Base-by-base conservation (phyloP, 306 rosid genomes). In the Vicia villosa region DNA sequence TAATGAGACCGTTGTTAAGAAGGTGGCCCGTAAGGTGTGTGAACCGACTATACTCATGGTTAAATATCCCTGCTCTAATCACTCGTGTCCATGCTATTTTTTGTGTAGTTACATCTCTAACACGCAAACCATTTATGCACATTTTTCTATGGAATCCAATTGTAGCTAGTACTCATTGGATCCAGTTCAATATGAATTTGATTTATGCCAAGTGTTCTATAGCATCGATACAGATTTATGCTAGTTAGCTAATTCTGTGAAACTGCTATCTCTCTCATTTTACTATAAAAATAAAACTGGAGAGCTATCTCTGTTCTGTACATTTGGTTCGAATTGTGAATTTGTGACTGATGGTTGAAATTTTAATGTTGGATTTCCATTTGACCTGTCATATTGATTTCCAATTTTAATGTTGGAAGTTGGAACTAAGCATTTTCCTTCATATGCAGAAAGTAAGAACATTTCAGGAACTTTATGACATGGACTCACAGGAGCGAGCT, bases 1-100 rank as follows among this genome's bases (percentile, higher is more conserved):
- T 66, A 91, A 79, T 50, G 99, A 95, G 84, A 79, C 87, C 24
- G 88, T 87, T 57, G 75, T 88, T 49, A 95, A 91, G 80, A 95
- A 95, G 88, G 88, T 95, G 71, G 86, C 92, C 62, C 95, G 99
- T 78, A 95, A 91, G 95, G 99, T 95, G 80, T 60, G 66, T 38
- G 34, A 45, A 54, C 66, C 30, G 58, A 46, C 20, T 64, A 38
- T 65, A 15, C 66, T 15, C 34, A 56, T 70, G 71, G 37, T 76
- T 63, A 28, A 46, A 26, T 62, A 60, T 28, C 70, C 57, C 59
- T 36, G 21, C 68, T 66, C 54, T 42, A 21, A 69, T 43, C 13
- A 13, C 41, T 55, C 28, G 12, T 62, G 34, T 43, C 55, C 16
- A 16, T 68, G 66, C 51, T 32, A 52, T 50, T 55, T 36, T 64